These are phyloP conservation scores for Neocallimastix lanati DNA, from an alignment of 192 early-diverging fungal genomes.

Conservation along the genomic window DNA sequence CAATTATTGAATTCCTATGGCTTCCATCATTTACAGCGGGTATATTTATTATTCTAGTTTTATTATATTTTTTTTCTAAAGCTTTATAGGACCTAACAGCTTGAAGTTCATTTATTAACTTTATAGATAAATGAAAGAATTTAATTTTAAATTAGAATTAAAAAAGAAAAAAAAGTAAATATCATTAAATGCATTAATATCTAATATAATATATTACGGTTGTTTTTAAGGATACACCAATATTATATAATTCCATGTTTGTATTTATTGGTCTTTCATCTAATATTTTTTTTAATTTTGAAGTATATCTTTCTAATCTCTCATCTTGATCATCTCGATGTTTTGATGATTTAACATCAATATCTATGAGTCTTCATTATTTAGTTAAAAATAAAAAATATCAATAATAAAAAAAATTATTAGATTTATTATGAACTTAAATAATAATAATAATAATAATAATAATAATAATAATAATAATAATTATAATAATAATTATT, in stretches of 20 bases:
- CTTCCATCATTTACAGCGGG: not conserved
- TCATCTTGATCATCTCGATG: not conserved
- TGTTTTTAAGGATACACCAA: not conserved
- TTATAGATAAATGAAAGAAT: too few relatives aligned
- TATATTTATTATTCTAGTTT: not conserved
- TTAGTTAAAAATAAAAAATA: too few relatives aligned
- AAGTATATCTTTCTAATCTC: not conserved
- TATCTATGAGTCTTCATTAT: not conserved
- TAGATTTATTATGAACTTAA: too few relatives aligned
- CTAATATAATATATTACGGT: not conserved
- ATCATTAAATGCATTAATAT: too few relatives aligned
- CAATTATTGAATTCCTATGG: constrained; percentile 9
- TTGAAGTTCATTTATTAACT: not conserved
- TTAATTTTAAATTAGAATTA: too few relatives aligned
- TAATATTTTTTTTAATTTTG: not conserved
- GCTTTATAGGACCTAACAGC: not conserved
- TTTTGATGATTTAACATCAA: not conserved
- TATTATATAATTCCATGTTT: not conserved
- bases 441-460: too few relatives aligned
- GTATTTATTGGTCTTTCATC: not conserved
- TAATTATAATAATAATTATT: too few relatives aligned
- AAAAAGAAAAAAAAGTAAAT: too few relatives aligned
- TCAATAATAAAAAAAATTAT: too few relatives aligned
- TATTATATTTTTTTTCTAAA: not conserved
- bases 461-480: too few relatives aligned